These are phyloP conservation scores for Apiospora rasikravindrae DNA, from an alignment of 2,329 filamentous ascomycete genomes.

Conservation along the genomic window DNA sequence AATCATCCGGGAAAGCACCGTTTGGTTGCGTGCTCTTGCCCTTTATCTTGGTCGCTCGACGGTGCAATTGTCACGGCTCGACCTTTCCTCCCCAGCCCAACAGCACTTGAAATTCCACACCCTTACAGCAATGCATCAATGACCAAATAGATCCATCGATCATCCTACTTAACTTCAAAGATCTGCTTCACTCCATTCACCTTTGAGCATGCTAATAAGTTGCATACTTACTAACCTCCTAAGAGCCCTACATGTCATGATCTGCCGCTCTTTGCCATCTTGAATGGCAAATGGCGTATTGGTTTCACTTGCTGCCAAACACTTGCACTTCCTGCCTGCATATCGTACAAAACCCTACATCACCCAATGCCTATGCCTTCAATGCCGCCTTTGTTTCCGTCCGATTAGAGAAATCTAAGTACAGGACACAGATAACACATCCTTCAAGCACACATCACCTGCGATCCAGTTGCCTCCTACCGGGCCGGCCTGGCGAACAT, in stretches of 20 bases:
- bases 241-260: not conserved
- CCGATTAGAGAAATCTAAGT: not conserved
- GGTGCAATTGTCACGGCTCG: not conserved
- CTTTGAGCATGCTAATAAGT: not conserved
- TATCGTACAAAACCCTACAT: not conserved
- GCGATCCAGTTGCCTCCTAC: not conserved
- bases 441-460: not conserved
- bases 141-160: too few species aligned
- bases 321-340: conserved; percentile 6
- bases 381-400: not conserved
- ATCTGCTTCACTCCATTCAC: not conserved
- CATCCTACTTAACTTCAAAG: not conserved
- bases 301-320: not conserved
- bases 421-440: not conserved
- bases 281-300: not conserved
- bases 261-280: not conserved
- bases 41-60: not conserved
- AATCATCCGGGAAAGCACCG: not conserved
- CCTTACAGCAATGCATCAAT: not conserved
- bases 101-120: too few species aligned
- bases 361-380: not conserved
- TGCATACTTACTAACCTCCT: not conserved
- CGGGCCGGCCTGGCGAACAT: not conserved
- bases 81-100: too few species aligned
- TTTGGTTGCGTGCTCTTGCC: not conserved